Conservation (phyloP, 805 yeast species). For the Wickerhamomyces alni region DNA sequence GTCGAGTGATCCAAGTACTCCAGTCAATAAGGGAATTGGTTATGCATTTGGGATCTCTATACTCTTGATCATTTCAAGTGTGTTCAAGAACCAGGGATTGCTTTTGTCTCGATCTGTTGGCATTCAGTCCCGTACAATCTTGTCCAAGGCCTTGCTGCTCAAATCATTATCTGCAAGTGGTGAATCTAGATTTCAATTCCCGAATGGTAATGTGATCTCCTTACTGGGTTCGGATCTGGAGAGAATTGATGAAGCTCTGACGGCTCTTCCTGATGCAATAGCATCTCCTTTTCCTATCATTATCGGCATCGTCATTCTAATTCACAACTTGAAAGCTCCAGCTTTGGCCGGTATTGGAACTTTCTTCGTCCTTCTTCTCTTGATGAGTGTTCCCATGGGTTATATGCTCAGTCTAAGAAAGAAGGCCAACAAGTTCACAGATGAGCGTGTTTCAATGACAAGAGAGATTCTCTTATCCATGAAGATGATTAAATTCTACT, state of each 20-base stretch:
- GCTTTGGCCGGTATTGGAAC: slow-evolving; percentile 57
- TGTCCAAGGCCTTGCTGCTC: slow-evolving; percentile 61
- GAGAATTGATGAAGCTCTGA: slow-evolving; percentile 63
- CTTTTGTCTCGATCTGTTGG: slow-evolving; percentile 54
- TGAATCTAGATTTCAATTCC: slow-evolving; percentile 46
- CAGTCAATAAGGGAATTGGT: slow-evolving; percentile 58
- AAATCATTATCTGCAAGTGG: slow-evolving; percentile 59
- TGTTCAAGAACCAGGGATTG: slow-evolving; percentile 57
- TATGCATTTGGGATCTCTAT: slow-evolving; percentile 64
- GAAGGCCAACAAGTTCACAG: slow-evolving; percentile 49
- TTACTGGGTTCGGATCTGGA: slow-evolving; percentile 72
- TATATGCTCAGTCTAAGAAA: slow-evolving; percentile 41
- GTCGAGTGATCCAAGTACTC: slow-evolving; percentile 30
- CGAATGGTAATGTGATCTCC: slow-evolving; percentile 64
- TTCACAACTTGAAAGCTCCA: slow-evolving; percentile 56
- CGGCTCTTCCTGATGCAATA: slow-evolving; percentile 40
- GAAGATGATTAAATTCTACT: slow-evolving; percentile 67
- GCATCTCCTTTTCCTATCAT: slow-evolving; percentile 45
- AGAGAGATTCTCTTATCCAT: slow-evolving; percentile 53
- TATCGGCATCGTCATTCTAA: slow-evolving; percentile 50
- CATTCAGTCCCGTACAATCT: slow-evolving; percentile 55
- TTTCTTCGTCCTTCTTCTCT: slow-evolving; percentile 33
- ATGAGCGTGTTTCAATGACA: slow-evolving; percentile 48
- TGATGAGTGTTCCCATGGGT: slow-evolving; percentile 36
- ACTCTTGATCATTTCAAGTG: slow-evolving; percentile 41